These are phyloP conservation scores for Symbiodinium natans DNA, from an alignment of 73 alveolate species.

Conservation along the genomic window DNA sequence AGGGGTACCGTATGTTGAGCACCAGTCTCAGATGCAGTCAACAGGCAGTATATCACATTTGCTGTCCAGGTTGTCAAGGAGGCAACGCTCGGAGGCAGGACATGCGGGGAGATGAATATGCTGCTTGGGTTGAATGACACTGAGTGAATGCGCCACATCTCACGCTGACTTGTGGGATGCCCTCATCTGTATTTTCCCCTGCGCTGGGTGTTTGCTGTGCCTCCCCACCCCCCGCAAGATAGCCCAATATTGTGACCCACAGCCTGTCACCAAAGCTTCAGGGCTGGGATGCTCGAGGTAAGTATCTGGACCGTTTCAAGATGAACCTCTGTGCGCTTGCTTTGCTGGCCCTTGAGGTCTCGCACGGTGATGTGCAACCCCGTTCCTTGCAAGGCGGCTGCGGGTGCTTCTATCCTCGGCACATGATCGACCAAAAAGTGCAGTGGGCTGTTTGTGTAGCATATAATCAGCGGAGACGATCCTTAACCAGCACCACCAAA, in stretches of 20 bases:
- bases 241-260: too few species aligned
- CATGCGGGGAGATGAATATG: conserved; percentile 4
- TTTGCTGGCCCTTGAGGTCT: background rate
- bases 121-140: background rate
- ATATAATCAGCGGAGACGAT: too few species aligned
- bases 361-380: conserved; percentile 19
- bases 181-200: background rate
- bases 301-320: background rate
- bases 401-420: background rate
- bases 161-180: background rate
- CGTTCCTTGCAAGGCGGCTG: conserved; percentile 59
- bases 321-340: background rate
- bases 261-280: too few species aligned
- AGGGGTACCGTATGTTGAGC: too few species aligned
- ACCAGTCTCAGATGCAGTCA: too few species aligned
- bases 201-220: too few species aligned
- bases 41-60: too few species aligned
- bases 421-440: too few species aligned
- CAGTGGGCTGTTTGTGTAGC: too few species aligned
- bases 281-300: background rate
- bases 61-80: background rate
- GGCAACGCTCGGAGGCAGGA: conserved; percentile 12
- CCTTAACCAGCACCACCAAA: too few species aligned
- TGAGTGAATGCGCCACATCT: background rate
- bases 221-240: too few species aligned